Evolutionary conservation across 1,139 yeast genomes (phyloP).

Genomic region (Insectozyma bohioensis): DNA sequence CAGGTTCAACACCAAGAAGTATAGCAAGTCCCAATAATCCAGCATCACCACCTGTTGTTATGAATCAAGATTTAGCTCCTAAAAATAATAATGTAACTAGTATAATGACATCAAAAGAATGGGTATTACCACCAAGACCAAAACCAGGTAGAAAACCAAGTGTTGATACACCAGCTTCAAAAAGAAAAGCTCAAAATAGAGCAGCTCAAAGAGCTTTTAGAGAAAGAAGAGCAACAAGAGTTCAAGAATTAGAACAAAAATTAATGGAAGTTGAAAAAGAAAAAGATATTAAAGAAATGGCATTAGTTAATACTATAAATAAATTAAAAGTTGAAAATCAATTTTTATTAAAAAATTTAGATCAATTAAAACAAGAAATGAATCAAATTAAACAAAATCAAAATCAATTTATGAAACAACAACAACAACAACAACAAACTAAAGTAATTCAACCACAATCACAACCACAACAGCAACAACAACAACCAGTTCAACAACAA

Average conservation of each 20-base stretch:
- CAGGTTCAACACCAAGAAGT: conserved; percentile 15
- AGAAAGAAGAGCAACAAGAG: conserved; percentile 70
- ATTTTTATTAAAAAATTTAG: conserved; percentile 35
- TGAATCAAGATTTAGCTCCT: conserved; percentile 5
- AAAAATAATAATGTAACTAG: conserved; percentile 2
- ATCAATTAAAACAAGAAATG: conserved; percentile 32
- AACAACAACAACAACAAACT: conserved; percentile 2
- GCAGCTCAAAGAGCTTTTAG: conserved; percentile 95
- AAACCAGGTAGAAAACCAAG: conserved; percentile 90
- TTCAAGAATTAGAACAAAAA: conserved; percentile 47
- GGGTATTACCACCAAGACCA: conserved; percentile 91
- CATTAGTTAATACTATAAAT: conserved; percentile 51
- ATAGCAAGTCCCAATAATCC: conserved; percentile 12
- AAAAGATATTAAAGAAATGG: conserved; percentile 59
- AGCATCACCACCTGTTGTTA: conserved; percentile 6
- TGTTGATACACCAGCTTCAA: conserved; percentile 68
- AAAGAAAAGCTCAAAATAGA: conserved; percentile 88
- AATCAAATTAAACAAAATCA: conserved; percentile 17
- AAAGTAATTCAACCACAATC: conserved; percentile 7
- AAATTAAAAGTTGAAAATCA: conserved; percentile 42
- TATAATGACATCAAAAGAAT: conserved; percentile 75
- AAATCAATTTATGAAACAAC: conserved; percentile 8
- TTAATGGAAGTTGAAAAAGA: conserved; percentile 66
- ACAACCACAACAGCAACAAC: conserved; percentile 9
- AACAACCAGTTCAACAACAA: conserved; percentile 6